A percentile compares a stretch with the other conserved stretches of the same genome.
These are phyloP conservation scores for Akanthomyces lecanii DNA, from an alignment of 2,329 filamentous ascomycete species.

Conservation along the genomic window DNA sequence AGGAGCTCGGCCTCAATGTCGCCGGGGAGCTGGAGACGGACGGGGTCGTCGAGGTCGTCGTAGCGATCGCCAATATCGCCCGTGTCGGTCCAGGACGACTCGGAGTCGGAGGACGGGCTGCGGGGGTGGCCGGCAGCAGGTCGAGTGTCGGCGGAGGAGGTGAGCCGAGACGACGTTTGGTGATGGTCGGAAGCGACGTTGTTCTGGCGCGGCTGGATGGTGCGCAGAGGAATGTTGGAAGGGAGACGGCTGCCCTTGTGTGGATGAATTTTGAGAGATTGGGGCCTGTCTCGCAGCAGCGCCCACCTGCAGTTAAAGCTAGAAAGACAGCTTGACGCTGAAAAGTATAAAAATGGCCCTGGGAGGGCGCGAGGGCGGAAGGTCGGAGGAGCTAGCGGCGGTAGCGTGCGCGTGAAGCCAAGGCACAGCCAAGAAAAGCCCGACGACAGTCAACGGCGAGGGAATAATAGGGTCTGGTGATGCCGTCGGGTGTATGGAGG, in stretches of 20 bases:
- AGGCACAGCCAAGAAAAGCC: neutral
- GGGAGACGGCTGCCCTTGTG: conserved; percentile 63
- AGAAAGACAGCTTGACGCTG: conserved; percentile 5
- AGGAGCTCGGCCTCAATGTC: conserved; percentile 61
- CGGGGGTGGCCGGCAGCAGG: conserved; percentile 29
- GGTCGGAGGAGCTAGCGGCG: neutral
- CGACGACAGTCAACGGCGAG: neutral
- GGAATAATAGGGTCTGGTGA: neutral
- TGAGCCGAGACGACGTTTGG: conserved; percentile 44
- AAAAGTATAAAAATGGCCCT: conserved; percentile 6
- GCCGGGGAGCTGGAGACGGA: conserved; percentile 64
- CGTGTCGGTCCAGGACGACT: conserved; percentile 85
- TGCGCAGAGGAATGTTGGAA: conserved; percentile 84
- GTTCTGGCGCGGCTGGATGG: conserved; percentile 48
- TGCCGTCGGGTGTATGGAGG: conserved; percentile 3
- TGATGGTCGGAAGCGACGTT: conserved; percentile 31
- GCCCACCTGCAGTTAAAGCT: conserved; percentile 48
- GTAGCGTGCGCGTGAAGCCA: neutral
- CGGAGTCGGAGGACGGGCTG: conserved; percentile 50
- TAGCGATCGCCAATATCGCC: conserved; percentile 92
- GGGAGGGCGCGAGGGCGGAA: neutral
- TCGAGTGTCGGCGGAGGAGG: conserved; percentile 43
- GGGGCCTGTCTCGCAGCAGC: conserved; percentile 76
- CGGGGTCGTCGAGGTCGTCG: conserved; percentile 75
- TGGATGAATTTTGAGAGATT: conserved; percentile 79